Base-by-base conservation (phyloP, 495 filamentous ascomycete genomes). In the Trichoderma reesei region DNA sequence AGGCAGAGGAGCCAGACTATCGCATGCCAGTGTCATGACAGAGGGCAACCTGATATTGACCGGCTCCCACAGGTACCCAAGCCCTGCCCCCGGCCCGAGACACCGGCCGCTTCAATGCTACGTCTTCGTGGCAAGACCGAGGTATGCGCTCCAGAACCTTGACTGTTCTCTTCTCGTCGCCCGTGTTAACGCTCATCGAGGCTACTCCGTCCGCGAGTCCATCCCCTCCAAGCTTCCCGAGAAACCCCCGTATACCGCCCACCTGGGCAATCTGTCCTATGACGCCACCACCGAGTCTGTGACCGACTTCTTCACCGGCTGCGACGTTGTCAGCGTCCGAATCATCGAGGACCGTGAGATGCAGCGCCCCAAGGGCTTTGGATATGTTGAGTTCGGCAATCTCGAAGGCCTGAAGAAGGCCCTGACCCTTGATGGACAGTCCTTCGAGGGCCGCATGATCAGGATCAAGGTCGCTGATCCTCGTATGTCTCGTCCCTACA, bases 281-380 rank as follows among this genome's bases (percentile, higher is more conserved):
- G 92, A 97, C 73, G 90, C 90, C 31, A 94, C 90, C 10, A 79
- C 81, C 56, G 86, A 82, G 63, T 88, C 92, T 66, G 85, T 98
- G 63, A 83, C 82, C 65, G 89, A 90, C 7, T 94, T 98, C 69
- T 96, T 98, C 72, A 73, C 80, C 37, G 90, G 80, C 39, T 98
- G 94, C 75, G 80, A 88, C 63, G 86, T 95, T 68, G 88, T 87
- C 16, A 97, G 85, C 70, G 91, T 98, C 63, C 89, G 94, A 68
- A 91, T 98, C 67, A 94, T 98, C 65, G 92, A 96, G 76, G 94
- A 98, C 75, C 93, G 91, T 72, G 79, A 95, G 74, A 90, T 91
- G 68, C 84, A 86, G 67, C 89, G 89, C 70, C 94, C 94, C 59
- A 98, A 98, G 82, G 94, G 94, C 46, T 98, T 98, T 71, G 94